Evolutionary conservation across 768 basidiomycete genomes (phyloP), one percentile per base, ranked within the genome.

Genomic region (Lyophyllum shimeji): DNA sequence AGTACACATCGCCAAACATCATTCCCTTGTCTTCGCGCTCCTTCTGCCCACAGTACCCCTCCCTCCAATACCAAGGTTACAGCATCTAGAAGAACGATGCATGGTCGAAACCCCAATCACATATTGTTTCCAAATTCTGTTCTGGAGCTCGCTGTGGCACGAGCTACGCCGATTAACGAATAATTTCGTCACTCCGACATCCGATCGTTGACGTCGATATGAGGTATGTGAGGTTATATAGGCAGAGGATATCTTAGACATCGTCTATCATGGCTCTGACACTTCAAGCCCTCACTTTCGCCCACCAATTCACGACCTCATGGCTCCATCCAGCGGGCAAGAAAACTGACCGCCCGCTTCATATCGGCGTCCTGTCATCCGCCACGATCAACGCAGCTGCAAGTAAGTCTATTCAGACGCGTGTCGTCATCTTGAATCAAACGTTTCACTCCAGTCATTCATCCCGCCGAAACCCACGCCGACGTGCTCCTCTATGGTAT

Each of bases 401-500:
- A 15, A 58, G 66, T 67, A 50, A 45, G 64, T 56, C 23, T 8
- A 13, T 20, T 18, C 2, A 40, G 18, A 37, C 15, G 5, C 15
- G 4, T 40, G 9, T 40, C 6, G 34, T 37, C 31, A 12, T 39
- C 7, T 44, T n/a, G 11, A 17, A 18, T 24, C 18, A 9, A 24
- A 29, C 51, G 33, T 44, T 2, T 23, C 18, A 40, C 15, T 29
- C 21, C 52, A 66, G 67, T 71, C 13, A 68, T 74, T 11, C 56
- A 59, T 31, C 39, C 70, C 70, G 66, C 60, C 7, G 40, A 61
- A 25, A 63, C 60, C 2, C 70, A 71, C 46, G 65, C 69, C 5
- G 73, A 72, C 37, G 67, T 66, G 45, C 56, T 65, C 1, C 58
- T 72, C 9, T 67, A 69, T 46, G 70, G 69, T 12, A 63, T 72